Evolutionary conservation across 23 red algal species (phyloP), one percentile per base, ranked within the genome.

Genomic region (Gracilaria gracilis): DNA sequence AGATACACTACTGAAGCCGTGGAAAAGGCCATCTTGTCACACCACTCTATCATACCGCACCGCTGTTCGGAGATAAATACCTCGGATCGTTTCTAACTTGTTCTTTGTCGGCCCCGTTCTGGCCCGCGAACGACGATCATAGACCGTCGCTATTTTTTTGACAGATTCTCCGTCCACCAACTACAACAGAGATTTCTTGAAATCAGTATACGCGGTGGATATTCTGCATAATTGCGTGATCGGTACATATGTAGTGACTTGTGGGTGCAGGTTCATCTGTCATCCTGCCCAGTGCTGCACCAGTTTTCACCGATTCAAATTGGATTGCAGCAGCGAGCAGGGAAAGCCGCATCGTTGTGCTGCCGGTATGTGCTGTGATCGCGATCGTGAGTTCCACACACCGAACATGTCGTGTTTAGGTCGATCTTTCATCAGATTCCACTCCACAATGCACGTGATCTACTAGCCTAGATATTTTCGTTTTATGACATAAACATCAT

Each of bases 161-260:
- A 28, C 28, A 69, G 27, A 36, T 69, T 69, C 31, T 37, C 16
- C 27, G 29, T 14, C 37, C 28, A 16, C 4, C 12, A 69, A 17
- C 64, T 69, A 37, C 0, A 0, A 69, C 0, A 31, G 38, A 38
- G 29, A 69, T 69, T 69, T 69, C 23, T 17, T 69, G 27, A 28
- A 69, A 32, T 36, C 28, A 15, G 51, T 4, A 11, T 64, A 2
- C 0, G 28, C 9, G 9, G 25, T 9, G 19, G 2, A 32, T 24
- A 64, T 64, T 64, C 59, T 13, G 59, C 59, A 64, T 2, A 32
- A 64, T 64, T 31, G 33, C 64, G 64, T 36, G 64, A 69, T 69
- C 64, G 64, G 16, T 69, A 9, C 27, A 34, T 69, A 37, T 17
- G 32, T 37, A 31, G 37, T 69, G 32, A 37, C 64, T 20, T 7